Base-by-base conservation (phyloP, 805 yeast species). In the Ogataea trehalophila region DNA sequence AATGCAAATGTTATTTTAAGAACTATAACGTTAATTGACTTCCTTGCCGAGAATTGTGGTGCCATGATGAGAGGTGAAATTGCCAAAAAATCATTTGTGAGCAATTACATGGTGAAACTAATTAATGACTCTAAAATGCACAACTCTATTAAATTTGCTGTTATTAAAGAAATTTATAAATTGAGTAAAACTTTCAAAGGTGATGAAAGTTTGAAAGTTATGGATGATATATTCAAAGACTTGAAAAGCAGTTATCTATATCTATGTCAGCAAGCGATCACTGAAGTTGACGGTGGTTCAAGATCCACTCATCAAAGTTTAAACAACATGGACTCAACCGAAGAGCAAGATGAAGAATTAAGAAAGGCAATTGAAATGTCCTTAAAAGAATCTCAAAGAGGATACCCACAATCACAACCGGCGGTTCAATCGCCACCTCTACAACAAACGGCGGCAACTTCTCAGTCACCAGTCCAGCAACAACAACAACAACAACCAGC, bases 1-100 rank as follows among this genome's bases (percentile, higher is more conserved):
- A 83, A 82, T 57, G 91, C 87, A 18, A 86, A 85, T 61, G 80
- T 82, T 3, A 76, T 83, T 37, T 63, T 86, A 43, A 73, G 87
- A 59, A 66, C 85, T 0, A 59, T 86, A 17, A 67, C 83, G 0
- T 55, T 80, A 41, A 60, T 83, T 18, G 74, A 76, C 29, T 78
- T 89, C 6, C 58, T 86, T 29, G 87, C 89, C 2, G 89, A 85
- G 60, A 86, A 85, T 62, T 85, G 92, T 63, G 91, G 91, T 3
- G 79, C 88, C 13, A 73, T 80, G 60, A 74, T 81, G 69, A 80
- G 78, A 55, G 81, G 73, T 41, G 81, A 79, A 54, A 76, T 86
- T 35, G 81, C 87, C 17, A 74, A 85, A 18, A 73, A 75, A 52
- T 54, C 69, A 3, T 83, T 83, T 58, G 77, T 83, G 16, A 63